Evolutionary conservation across 129 eudicot species (phyloP).

Genomic region (carrot (Daucus carota)): DNA sequence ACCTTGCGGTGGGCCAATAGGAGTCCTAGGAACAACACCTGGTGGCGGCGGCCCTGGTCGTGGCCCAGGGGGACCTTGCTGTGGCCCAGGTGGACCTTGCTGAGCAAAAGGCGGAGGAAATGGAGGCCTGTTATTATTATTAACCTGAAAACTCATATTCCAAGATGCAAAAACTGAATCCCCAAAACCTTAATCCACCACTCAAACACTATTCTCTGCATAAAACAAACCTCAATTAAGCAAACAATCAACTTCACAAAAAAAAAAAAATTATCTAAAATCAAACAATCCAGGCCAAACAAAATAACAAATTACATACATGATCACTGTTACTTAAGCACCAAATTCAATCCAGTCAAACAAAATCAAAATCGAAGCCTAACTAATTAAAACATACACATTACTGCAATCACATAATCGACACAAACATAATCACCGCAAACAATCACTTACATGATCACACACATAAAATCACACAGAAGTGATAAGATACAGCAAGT

Average conservation of each 20-base stretch:
- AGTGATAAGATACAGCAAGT: neutral
- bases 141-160: constrained; percentile 13
- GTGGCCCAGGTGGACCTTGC: constrained; percentile 28
- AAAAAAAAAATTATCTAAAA: neutral
- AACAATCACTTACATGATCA: too few species aligned
- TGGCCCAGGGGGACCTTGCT: constrained; percentile 17
- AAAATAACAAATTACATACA: too few species aligned
- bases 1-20: constrained; percentile 47
- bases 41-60: constrained; percentile 88
- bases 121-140: constrained; percentile 10
- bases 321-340: neutral
- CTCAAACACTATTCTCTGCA: constrained; percentile 1
- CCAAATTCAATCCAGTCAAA: neutral
- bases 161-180: neutral
- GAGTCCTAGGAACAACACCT: neutral
- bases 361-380: too few species aligned
- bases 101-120: constrained; percentile 59
- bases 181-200: neutral
- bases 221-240: neutral
- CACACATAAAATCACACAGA: neutral
- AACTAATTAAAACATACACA: neutral
- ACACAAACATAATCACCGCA: too few species aligned
- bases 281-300: neutral
- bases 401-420: too few species aligned
- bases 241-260: neutral